Percentiles rank a stretch among this genome's conserved stretches.
phyloP scores from a whole-genome alignment of 371 early-diverging fungal genomes.

The Pancytospora philotis region DNA sequence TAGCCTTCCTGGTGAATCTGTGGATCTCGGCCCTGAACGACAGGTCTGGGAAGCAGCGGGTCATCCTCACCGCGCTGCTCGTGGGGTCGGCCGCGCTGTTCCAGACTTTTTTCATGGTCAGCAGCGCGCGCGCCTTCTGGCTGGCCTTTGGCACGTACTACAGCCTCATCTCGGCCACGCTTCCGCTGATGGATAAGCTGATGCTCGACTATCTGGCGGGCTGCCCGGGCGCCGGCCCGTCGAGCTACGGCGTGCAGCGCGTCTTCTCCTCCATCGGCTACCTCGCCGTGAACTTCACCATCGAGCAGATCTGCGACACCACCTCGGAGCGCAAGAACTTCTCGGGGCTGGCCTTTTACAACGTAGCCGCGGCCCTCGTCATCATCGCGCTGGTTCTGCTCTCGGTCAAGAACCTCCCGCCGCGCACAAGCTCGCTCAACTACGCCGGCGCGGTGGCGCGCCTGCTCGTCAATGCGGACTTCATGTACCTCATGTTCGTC shows the following conservation, averaged over 20 bases:
- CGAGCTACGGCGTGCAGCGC: constrained; percentile 58
- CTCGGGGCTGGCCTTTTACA: constrained; percentile 36
- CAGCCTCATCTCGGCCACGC: constrained; percentile 18
- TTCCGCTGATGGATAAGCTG: constrained; percentile 54
- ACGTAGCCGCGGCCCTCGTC: constrained; percentile 16
- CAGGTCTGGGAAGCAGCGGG: constrained; percentile 49
- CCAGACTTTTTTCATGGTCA: constrained; percentile 50
- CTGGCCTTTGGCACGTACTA: constrained; percentile 44
- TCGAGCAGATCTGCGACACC: constrained; percentile 41
- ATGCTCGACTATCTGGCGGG: constrained; percentile 54
- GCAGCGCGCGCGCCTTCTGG: constrained; percentile 17
- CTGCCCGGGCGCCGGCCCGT: constrained; percentile 38
- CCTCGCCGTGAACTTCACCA: constrained; percentile 39
- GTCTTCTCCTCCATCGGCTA: constrained; percentile 58
- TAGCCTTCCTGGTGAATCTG: constrained; percentile 56
- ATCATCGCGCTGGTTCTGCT: constrained; percentile 20
- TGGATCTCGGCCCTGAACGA: constrained; percentile 54
- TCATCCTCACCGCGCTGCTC: constrained; percentile 40
- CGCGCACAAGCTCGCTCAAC: constrained; percentile 1
- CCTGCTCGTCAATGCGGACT: constrained; percentile 48
- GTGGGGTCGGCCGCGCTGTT: constrained; percentile 44
- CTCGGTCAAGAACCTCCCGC: constrained; percentile 27
- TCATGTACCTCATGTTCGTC: constrained; percentile 58
- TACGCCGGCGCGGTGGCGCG: constrained; percentile 35
- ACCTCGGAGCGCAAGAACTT: constrained; percentile 27